Percentiles rank a stretch among this genome's conserved stretches.
Conservation (phyloP, 305 asterid genomes). For the Solanum hybrid region DNA sequence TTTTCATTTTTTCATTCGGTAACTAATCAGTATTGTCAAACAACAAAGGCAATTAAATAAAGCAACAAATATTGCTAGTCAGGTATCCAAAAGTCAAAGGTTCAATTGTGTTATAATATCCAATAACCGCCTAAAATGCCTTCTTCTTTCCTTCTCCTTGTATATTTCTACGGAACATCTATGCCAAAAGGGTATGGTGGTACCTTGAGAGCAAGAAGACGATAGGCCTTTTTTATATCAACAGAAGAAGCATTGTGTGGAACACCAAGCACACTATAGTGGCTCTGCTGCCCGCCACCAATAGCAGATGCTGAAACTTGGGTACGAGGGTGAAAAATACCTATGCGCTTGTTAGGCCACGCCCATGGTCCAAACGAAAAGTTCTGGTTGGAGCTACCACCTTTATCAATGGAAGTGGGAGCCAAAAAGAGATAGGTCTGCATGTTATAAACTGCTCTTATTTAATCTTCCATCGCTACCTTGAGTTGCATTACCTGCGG, state of each 20-base stretch:
- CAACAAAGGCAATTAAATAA: not conserved
- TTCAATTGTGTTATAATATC: not conserved
- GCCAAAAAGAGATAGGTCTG: constrained; percentile 36
- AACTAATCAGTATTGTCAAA: not conserved
- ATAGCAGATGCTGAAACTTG: constrained; percentile 28
- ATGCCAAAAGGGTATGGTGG: not conserved
- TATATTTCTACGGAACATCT: not conserved
- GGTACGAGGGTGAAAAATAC: not conserved
- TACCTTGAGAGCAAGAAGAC: constrained; percentile 87
- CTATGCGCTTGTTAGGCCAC: constrained; percentile 14
- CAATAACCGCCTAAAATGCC: not conserved
- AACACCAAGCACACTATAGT: constrained; percentile 63
- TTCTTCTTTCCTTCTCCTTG: not conserved
- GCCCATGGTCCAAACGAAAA: constrained; percentile 17
- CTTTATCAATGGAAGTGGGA: constrained; percentile 45
- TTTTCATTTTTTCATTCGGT: not conserved
- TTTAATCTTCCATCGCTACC: not conserved
- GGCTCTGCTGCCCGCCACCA: constrained; percentile 38
- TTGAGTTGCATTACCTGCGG: not conserved
- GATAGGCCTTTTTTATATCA: constrained; percentile 67
- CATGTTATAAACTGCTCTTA: constrained; percentile 14
- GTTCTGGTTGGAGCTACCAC: constrained; percentile 22
- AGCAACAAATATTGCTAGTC: not conserved
- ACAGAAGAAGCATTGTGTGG: constrained; percentile 47
- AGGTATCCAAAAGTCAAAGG: not conserved